Evolutionary conservation across 2,329 filamentous ascomycete species (phyloP).

Genomic region (Neophaeococcomyces aloes): DNA sequence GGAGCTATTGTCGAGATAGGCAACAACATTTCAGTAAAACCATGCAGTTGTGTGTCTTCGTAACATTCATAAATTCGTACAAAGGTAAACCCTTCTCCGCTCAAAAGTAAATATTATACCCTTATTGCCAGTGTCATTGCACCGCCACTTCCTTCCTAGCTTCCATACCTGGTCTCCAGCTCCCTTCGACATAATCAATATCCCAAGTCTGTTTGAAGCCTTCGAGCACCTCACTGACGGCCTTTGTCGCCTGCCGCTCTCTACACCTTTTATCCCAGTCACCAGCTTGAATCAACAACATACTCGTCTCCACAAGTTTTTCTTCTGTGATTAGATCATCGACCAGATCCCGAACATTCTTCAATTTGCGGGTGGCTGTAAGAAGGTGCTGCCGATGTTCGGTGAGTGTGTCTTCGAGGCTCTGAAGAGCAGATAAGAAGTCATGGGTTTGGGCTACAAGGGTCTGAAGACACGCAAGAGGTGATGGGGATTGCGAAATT

Average conservation of each 20-base stretch:
- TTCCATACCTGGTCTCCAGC: not conserved
- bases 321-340: conserved; percentile 75
- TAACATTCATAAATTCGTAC: too few species aligned
- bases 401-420: conserved; percentile 81
- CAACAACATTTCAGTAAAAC: too few species aligned
- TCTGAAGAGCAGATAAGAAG: conserved; percentile 68
- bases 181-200: conserved; percentile 9
- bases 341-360: conserved; percentile 73
- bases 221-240: conserved; percentile 77
- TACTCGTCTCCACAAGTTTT: conserved; percentile 70
- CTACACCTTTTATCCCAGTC: conserved; percentile 71
- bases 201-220: conserved; percentile 58
- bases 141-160: not conserved
- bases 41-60: too few species aligned
- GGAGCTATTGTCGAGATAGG: too few species aligned
- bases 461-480: conserved; percentile 54
- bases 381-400: conserved; percentile 85
- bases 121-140: not conserved
- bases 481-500: conserved; percentile 30
- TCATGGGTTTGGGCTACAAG: conserved; percentile 62
- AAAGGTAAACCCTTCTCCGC: not conserved
- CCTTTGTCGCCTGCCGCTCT: conserved; percentile 68
- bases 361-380: conserved; percentile 67
- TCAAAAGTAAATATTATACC: not conserved
- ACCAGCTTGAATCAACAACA: conserved; percentile 67